Evolutionary conservation across 2,329 filamentous ascomycete genomes (phyloP).

Genomic region (Calonectria multiphialidica): DNA sequence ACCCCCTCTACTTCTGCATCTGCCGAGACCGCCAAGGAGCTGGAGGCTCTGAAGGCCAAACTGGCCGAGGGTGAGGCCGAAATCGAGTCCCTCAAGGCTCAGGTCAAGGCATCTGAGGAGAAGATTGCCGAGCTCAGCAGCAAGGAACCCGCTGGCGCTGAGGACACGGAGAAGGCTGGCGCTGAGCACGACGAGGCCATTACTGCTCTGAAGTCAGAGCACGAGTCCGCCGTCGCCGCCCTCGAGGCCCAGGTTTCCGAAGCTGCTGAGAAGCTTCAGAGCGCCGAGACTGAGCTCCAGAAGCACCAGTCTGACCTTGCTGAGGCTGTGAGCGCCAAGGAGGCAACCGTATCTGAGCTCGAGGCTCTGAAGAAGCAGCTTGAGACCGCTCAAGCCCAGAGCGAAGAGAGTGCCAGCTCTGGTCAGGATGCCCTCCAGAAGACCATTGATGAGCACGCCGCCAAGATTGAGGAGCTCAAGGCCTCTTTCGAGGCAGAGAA

Average conservation of each 20-base stretch:
- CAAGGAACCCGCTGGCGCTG: constrained; percentile 51
- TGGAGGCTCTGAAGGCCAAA: constrained; percentile 71
- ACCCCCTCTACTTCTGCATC: constrained; percentile 56
- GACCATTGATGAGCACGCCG: constrained; percentile 60
- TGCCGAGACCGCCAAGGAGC: constrained; percentile 62
- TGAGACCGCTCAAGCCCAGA: constrained; percentile 53
- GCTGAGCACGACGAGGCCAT: constrained; percentile 59
- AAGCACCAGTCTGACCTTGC: constrained; percentile 62
- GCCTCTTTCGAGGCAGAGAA: constrained; percentile 64
- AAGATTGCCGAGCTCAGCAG: constrained; percentile 67
- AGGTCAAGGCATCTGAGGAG: constrained; percentile 67
- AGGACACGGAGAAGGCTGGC: constrained; percentile 50
- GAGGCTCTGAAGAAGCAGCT: constrained; percentile 63
- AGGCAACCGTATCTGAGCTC: constrained; percentile 62
- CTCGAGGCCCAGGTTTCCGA: constrained; percentile 62
- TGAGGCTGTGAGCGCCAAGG: constrained; percentile 62
- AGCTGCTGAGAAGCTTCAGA: constrained; percentile 62
- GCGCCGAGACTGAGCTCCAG: constrained; percentile 64
- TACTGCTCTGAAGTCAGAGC: constrained; percentile 61
- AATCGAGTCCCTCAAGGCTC: constrained; percentile 67
- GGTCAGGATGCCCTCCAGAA: constrained; percentile 50
- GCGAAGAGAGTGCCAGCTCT: constrained; percentile 49
- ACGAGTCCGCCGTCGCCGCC: constrained; percentile 61
- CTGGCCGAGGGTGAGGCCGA: constrained; percentile 69
- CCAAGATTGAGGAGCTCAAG: constrained; percentile 64